Conservation (phyloP, 352 stramenopile genomes). For the Elongisporangium anandrum region DNA sequence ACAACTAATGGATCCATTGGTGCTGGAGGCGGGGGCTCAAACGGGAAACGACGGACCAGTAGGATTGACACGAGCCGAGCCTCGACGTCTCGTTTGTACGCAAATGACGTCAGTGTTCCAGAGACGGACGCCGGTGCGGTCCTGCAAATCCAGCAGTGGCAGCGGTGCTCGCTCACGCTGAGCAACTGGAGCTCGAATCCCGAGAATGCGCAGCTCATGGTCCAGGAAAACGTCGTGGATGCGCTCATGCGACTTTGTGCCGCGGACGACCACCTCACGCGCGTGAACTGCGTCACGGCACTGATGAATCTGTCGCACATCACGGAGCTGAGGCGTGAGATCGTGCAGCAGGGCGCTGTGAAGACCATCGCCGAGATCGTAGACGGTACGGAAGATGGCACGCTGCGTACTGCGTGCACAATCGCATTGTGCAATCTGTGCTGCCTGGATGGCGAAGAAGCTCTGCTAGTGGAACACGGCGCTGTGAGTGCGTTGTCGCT, state of each 20-base stretch:
- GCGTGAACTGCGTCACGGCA: slow-evolving; percentile 72
- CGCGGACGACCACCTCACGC: slow-evolving; percentile 56
- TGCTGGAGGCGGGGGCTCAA: background rate
- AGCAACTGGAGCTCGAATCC: slow-evolving; percentile 88
- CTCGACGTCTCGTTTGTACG: background rate
- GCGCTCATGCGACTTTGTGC: slow-evolving; percentile 73
- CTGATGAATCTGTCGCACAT: slow-evolving; percentile 85
- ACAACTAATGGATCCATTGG: background rate
- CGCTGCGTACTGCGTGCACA: slow-evolving; percentile 72
- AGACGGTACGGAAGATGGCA: slow-evolving; percentile 56
- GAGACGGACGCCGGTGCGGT: slow-evolving; percentile 5
- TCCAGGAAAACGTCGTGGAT: slow-evolving; percentile 85
- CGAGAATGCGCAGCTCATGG: slow-evolving; percentile 82
- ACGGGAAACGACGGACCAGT: background rate
- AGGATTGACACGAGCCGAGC: background rate
- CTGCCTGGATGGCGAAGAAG: slow-evolving; percentile 73
- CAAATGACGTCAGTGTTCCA: background rate
- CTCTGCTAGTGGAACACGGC: slow-evolving; percentile 73
- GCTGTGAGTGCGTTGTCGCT: slow-evolving; percentile 74
- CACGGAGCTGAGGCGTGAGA: slow-evolving; percentile 42
- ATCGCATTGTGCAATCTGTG: slow-evolving; percentile 87
- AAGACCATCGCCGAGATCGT: slow-evolving; percentile 74
- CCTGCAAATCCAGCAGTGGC: slow-evolving; percentile 37
- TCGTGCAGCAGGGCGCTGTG: slow-evolving; percentile 69
- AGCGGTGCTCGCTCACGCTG: slow-evolving; percentile 79